Base-by-base conservation (phyloP, 179 eudicot species). In the Actinidia polygama region DNA sequence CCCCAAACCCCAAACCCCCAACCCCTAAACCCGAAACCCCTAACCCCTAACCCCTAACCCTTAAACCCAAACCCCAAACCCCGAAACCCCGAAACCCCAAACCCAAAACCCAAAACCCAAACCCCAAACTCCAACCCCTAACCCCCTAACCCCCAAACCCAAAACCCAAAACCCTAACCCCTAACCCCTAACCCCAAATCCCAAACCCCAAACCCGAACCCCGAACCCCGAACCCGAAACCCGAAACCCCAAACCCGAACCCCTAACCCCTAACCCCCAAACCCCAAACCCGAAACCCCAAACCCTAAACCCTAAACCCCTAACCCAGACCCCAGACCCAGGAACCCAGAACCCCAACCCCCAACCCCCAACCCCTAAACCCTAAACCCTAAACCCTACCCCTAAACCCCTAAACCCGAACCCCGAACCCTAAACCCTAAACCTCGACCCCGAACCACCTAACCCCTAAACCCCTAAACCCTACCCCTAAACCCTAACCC, bases 201-300 rank as follows among this genome's bases (percentile, higher is more conserved):
- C 64, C 6, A 18, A 59, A 59, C 23, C 64, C 64, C 6, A 18
- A 59, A 59, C 64, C 64, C 64, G 16, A 59, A 59, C 16, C 64
- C 26, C 67, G 18, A 62, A 62, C n/a, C 67, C 67, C 67, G 18
- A 62, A 62, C 67, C 67, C 67, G 18, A 62, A 62, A 62, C 64
- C 64, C 64, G 19, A 21, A 62, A 62, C 67, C 67, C 67, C 23
- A 0, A 62, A 62, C 67, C 67, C 67, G 0, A 0, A 62, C n/a
- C 67, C 67, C 67, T 21, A 62, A 62, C n/a, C 64, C 64, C 64
- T 59, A 59, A 62, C n/a, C 67, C 67, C 67, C 21, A 62, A 61
- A 61, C 62, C 64, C 24, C 6, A 61, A 61, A 4, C 66, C 66
- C 24, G 5, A 62, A 62, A 4, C 30, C 23, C 21, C 6, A 62